Evolutionary conservation across 176 grass and related monocot species (phyloP), one percentile per base, ranked within the genome.

Genomic region (Musa schizocarpa): DNA sequence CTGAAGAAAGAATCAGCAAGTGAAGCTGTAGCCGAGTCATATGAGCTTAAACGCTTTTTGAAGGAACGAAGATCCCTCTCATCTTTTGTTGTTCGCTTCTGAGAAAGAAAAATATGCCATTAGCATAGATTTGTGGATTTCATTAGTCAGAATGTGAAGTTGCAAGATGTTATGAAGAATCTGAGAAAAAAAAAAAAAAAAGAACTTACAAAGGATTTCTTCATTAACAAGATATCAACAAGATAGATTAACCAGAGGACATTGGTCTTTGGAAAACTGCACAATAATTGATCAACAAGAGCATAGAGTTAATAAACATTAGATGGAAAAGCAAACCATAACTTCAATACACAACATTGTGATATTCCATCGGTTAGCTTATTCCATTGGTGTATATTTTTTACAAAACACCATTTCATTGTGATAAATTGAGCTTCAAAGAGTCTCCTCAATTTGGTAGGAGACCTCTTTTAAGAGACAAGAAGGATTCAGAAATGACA

Each of bases 221-320:
- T 93, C 9, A 52, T 53, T 26, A 98, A 80, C 5, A 98, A 86
- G 68, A 91, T 85, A 55, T 98, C 90, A 1, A 98, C 88, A 14
- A 97, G 88, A 80, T 98, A 98, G n/a, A 93, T 73, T 79, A 98
- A 66, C 94, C 94, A 98, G n/a, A 81, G 84, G 10, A 91, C 88
- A 70, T 98, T 98, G 43, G 90, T 98, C 86, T 91, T 81, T 17
- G 88, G 94, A 63, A 89, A 93, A 79, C 94, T 98, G 88, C 73
- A 84, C 1, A 21, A 57, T 69, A 53, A 79, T 23, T 25, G 16
- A 79, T 34, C 43, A 9, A 48, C 22, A 57, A 69, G 70, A 13
- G 58, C 29, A 13, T 79, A 50, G 9, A 16, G 4, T 51, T 22
- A 63, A 43, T 43, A 43, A 43, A 43, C 34, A 43, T 43, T 43